Conservation (phyloP, 495 filamentous ascomycete species). For the Alectoria sarmentosa region DNA sequence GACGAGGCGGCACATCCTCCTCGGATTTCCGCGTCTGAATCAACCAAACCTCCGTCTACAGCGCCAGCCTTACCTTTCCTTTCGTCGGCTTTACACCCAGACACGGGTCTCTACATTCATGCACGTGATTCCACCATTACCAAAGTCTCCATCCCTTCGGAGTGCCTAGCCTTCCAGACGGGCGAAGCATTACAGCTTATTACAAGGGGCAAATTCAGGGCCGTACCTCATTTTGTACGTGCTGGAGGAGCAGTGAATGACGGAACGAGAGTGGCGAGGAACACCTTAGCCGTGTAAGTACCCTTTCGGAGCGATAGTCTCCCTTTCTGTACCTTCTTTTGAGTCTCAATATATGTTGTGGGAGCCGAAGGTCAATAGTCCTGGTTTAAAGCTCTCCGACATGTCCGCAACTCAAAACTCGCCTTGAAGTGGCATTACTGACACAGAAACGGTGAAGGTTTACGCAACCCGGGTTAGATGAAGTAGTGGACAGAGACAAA, state of each 20-base stretch:
- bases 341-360: neutral
- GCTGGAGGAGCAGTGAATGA: slow-evolving; percentile 45
- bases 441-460: slow-evolving; percentile 38
- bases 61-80: slow-evolving; percentile 60
- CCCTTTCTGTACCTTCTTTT: neutral
- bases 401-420: neutral
- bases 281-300: slow-evolving; percentile 72
- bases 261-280: slow-evolving; percentile 61
- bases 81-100: slow-evolving; percentile 63
- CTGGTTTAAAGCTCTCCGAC: neutral
- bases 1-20: slow-evolving; percentile 59
- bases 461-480: slow-evolving; percentile 89
- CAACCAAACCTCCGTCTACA: slow-evolving; percentile 7
- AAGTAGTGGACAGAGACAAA: slow-evolving; percentile 67
- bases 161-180: slow-evolving; percentile 94
- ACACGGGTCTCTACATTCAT: slow-evolving; percentile 85
- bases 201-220: slow-evolving; percentile 79
- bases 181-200: slow-evolving; percentile 87
- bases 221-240: slow-evolving; percentile 93
- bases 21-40: slow-evolving; percentile 31
- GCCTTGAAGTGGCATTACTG: neutral
- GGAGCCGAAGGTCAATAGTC: neutral
- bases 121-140: slow-evolving; percentile 69
- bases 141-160: slow-evolving; percentile 82
- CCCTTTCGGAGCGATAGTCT: neutral